Conservation (phyloP, 495 filamentous ascomycete genomes). For the Monascus purpureus region DNA sequence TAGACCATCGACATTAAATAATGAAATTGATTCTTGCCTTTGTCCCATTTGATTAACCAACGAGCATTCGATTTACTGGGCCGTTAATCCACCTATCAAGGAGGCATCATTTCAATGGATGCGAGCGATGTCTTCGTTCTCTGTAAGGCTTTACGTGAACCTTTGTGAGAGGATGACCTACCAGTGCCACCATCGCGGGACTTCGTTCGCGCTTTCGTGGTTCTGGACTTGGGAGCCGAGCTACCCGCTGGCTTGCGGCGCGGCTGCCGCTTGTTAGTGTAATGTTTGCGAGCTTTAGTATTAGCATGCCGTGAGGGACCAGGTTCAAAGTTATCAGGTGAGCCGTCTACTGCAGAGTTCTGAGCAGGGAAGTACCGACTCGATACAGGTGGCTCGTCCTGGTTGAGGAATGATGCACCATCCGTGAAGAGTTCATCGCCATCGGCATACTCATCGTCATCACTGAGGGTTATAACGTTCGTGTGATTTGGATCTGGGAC, state of each 20-base stretch:
- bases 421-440: slow-evolving; percentile 27
- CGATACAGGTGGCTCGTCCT: slow-evolving; percentile 18
- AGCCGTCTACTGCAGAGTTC: slow-evolving; percentile 12
- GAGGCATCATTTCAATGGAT: slow-evolving; percentile 34
- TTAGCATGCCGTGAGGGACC: slow-evolving; percentile 8
- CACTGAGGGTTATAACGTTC: slow-evolving; percentile 52
- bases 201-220: slow-evolving; percentile 13
- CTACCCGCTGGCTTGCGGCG: slow-evolving; percentile 12
- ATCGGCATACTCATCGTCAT: slow-evolving; percentile 19
- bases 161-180: slow-evolving; percentile 16
- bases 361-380: slow-evolving; percentile 37
- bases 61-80: no score
- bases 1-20: no score
- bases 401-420: slow-evolving; percentile 22
- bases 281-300: slow-evolving; percentile 16
- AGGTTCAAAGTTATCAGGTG: slow-evolving; percentile 11
- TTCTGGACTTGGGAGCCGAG: slow-evolving; percentile 6
- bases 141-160: slow-evolving; percentile 3
- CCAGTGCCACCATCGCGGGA: slow-evolving; percentile 12
- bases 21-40: no score
- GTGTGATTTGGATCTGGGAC: slow-evolving; percentile 43
- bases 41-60: no score
- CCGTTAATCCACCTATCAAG: slow-evolving; percentile 12
- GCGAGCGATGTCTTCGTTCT: slow-evolving; percentile 17
- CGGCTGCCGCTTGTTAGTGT: slow-evolving; percentile 12